Conservation (phyloP, 495 filamentous ascomycete genomes). For the Penicillium bovifimosum region DNA sequence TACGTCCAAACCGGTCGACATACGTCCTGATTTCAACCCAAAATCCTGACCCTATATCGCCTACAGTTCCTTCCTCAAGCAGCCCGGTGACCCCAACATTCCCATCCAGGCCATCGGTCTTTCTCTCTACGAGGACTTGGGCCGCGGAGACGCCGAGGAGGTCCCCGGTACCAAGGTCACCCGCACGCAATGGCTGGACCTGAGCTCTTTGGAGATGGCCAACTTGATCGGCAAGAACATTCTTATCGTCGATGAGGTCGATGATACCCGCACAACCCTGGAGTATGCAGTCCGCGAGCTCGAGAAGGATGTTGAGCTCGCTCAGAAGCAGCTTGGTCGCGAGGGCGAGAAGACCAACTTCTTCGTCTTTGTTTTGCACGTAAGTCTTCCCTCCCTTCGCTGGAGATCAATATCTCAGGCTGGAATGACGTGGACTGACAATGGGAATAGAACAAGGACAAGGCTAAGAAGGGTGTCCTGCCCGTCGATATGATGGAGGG, state of each 20-base stretch:
- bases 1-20: conserved; percentile 20
- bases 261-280: conserved; percentile 94
- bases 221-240: conserved; percentile 96
- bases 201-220: conserved; percentile 80
- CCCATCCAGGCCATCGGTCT: conserved; percentile 99
- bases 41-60: not conserved
- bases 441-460: conserved; percentile 78
- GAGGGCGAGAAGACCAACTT: conserved; percentile 75
- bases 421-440: not conserved
- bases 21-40: not conserved
- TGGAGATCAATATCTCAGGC: not conserved
- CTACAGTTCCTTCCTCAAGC: conserved; percentile 84
- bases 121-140: conserved; percentile 87
- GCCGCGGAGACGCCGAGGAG: conserved; percentile 58
- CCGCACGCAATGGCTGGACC: conserved; percentile 96
- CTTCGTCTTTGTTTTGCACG: conserved; percentile 90
- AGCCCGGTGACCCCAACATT: conserved; percentile 82
- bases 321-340: conserved; percentile 63
- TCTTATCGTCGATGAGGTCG: conserved; percentile 97
- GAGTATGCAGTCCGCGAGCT: conserved; percentile 96
- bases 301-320: conserved; percentile 88
- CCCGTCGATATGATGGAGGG: conserved; percentile 73
- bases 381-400: conserved; percentile 40
- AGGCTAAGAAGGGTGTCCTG: conserved; percentile 83
- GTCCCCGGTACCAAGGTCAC: conserved; percentile 86